phyloP scores from a whole-genome alignment of 331 rosid species.

The Acacia concinna region DNA sequence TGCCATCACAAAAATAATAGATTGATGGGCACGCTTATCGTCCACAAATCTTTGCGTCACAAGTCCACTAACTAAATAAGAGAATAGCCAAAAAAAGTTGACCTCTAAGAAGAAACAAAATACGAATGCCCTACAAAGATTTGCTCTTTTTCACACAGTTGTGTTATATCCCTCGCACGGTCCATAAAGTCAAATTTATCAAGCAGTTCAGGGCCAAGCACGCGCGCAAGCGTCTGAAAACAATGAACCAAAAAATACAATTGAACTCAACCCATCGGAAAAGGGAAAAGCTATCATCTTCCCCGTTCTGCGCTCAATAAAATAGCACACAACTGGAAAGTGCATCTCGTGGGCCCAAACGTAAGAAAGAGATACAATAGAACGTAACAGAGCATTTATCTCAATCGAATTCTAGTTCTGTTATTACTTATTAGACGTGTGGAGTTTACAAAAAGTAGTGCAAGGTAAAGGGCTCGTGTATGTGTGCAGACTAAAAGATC shows the following conservation, averaged over 20 bases:
- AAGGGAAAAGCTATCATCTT: not conserved
- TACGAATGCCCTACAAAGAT: not conserved
- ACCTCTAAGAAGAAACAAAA: not conserved
- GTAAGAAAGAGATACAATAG: not conserved
- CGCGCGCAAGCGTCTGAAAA: not conserved
- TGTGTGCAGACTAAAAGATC: not conserved
- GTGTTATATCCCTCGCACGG: not conserved
- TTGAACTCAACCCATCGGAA: not conserved
- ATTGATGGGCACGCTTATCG: not conserved
- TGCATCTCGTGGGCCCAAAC: not conserved
- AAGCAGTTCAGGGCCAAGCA: not conserved
- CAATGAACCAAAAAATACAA: not conserved
- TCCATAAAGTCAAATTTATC: not conserved
- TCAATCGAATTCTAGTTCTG: constrained; percentile 17
- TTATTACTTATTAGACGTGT: constrained; percentile 40
- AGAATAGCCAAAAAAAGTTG: not conserved
- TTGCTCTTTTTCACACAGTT: not conserved
- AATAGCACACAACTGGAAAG: not conserved
- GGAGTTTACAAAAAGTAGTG: constrained; percentile 27
- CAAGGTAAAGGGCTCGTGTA: constrained; percentile 15
- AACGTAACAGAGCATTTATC: not conserved
- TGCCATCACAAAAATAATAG: not conserved
- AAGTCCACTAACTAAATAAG: not conserved
- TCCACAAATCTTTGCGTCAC: not conserved
- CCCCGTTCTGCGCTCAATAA: not conserved